Evolutionary conservation across 1,139 yeast species (phyloP), one percentile per base, ranked within the genome.

Genomic region (Yamadazyma spencermartinsiae): DNA sequence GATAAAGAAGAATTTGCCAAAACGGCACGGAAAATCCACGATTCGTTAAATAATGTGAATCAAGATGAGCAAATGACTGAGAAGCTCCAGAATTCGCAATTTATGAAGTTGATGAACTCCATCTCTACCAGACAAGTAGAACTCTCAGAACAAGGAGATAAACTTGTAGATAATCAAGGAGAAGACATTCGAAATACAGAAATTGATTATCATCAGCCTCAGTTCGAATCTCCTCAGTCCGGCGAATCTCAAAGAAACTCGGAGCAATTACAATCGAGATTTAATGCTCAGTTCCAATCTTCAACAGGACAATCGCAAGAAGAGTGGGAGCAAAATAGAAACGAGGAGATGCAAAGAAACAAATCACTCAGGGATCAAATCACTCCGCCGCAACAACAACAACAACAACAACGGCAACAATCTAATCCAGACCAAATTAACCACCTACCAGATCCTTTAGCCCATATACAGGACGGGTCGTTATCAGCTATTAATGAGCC

Each of bases 391-490:
- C 31, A 18, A 11, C 5, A 16, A 9, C 8, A 10, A 11, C 14
- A 17, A 10, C 37, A 23, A 9, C 27, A 5, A 24, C 26, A n/a
- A 7, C 10, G 43, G 25, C 49, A 47, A 10, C 52, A 48, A 24
- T 39, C 51, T 10, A 13, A 32, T 4, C 27, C 35, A 8, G 39
- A 36, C 9, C 45, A 48, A 10, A 39, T 43, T 8, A 58, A 57
- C 43, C 66, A 53, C 35, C 55, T 71, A 18, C 75, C 76, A 2
- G 77, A 72, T 43, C 77, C 77, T 0, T 55, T 72, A 38, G 73
- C 76, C 2, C 77, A 72, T 44, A 58, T 72, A n/a, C 54, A 54
- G 35, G 73, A 69, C 36, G 75, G 75, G 1, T 61, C 54, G 15
- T 51, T 72, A 11, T 52, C 46, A 1, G 63, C 55, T 27, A 45